A percentile compares a stretch with the other conserved stretches of the same genome.
These are phyloP conservation scores for Coffea humblotiana DNA, from an alignment of 305 asterid genomes.

Conservation along the genomic window DNA sequence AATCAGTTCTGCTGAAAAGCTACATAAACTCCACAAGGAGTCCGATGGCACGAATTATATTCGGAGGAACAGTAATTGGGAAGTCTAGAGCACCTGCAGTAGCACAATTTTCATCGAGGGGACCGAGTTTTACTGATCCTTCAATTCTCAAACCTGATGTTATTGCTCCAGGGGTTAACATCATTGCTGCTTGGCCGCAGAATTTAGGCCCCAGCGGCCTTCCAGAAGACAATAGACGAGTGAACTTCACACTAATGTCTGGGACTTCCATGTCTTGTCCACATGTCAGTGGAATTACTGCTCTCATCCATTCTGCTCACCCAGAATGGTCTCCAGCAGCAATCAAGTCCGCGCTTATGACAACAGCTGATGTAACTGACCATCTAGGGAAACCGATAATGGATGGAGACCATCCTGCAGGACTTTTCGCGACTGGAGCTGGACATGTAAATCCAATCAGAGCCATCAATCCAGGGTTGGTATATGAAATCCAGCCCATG, in stretches of 20 bases:
- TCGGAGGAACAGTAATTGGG: conserved; percentile 74
- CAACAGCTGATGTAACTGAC: conserved; percentile 67
- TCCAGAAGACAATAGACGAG: conserved; percentile 83
- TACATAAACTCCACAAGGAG: conserved; percentile 58
- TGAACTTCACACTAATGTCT: conserved; percentile 86
- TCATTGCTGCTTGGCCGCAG: conserved; percentile 97
- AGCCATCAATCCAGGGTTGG: conserved; percentile 76
- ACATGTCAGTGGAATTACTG: conserved; percentile 85
- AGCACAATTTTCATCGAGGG: conserved; percentile 88
- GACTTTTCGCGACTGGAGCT: conserved; percentile 71
- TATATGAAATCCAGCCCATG: conserved; percentile 62
- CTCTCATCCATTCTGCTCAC: conserved; percentile 63
- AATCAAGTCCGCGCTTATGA: conserved; percentile 82
- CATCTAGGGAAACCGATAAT: conserved; percentile 67
- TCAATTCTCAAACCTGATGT: conserved; percentile 84
- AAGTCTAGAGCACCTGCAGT: conserved; percentile 81
- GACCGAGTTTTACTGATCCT: conserved; percentile 85
- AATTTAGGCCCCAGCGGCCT: conserved; percentile 83
- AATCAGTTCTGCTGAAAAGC: conserved; percentile 49
- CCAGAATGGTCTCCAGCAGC: conserved; percentile 89
- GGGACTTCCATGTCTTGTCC: conserved; percentile 99
- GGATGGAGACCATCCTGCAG: conserved; percentile 77
- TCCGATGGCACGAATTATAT: conserved; percentile 73
- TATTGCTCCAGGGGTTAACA: conserved; percentile 94
- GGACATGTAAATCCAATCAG: conserved; percentile 83